Conservation (phyloP, 2,329 filamentous ascomycete species). For the Geoglossum cookeanum region DNA sequence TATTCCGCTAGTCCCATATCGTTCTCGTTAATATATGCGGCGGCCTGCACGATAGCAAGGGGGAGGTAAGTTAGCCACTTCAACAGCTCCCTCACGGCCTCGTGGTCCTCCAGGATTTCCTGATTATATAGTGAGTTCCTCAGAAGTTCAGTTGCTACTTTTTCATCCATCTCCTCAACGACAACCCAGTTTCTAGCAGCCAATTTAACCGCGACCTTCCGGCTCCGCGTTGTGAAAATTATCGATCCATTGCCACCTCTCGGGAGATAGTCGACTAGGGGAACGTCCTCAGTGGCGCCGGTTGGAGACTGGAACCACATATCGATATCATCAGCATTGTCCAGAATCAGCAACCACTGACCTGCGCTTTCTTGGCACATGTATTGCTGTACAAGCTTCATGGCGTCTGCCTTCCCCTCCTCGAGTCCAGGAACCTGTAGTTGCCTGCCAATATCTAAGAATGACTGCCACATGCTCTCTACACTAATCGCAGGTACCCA, state of each 20-base stretch:
- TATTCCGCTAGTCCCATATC: conserved; percentile 8
- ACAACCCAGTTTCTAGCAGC: conserved; percentile 9
- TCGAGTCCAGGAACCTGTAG: conserved; percentile 17
- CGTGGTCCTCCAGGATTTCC: background rate
- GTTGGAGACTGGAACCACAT: background rate
- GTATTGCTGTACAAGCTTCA: conserved; percentile 18
- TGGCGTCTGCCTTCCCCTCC: conserved; percentile 20
- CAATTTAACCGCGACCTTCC: conserved; percentile 7
- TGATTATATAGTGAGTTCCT: background rate
- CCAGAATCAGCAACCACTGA: conserved; percentile 26
- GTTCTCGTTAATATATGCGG: conserved; percentile 10
- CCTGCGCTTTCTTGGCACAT: conserved; percentile 15
- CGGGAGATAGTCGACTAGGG: conserved; percentile 18
- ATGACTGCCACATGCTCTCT: conserved; percentile 19
- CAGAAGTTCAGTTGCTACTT: conserved; percentile 7
- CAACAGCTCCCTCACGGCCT: background rate
- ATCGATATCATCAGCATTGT: conserved; percentile 25
- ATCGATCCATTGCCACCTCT: conserved; percentile 15
- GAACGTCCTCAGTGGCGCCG: too few relatives aligned
- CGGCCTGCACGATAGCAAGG: conserved; percentile 11
- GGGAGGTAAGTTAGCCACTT: conserved; percentile 8
- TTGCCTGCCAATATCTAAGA: conserved; percentile 16
- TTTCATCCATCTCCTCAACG: conserved; percentile 11
- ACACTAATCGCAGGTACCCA: conserved; percentile 7
- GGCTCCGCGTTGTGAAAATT: conserved; percentile 15